Evolutionary conservation across 768 basidiomycete genomes (phyloP), one percentile per base, ranked within the genome.

Genomic region (Xerocomellus intermedius): DNA sequence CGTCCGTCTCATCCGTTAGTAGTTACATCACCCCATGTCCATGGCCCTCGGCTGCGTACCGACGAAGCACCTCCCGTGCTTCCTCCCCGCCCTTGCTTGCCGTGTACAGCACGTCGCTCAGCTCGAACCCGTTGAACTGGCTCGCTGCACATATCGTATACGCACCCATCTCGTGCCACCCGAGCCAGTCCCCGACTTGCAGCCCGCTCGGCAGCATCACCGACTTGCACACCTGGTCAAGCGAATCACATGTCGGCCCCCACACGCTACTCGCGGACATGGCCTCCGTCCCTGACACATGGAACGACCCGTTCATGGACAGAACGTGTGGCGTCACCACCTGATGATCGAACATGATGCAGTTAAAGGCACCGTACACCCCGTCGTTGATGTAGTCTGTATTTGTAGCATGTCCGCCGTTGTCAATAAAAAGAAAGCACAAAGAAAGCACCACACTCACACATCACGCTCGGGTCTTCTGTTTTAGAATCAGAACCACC

Each of bases 341-440:
- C 69, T 96, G 94, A 74, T 99, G 97, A 74, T 98, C 97, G 74
- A 98, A 98, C 67, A 98, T 79, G 74, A 94, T 94, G 76, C 91
- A 94, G 78, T 95, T 94, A 79, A 95, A 94, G 21, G 93, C 85
- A 48, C 96, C 94, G 72, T 99, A 99, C 38, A 99, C 94, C 42
- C 97, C 97, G 71, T 98, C 96, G 75, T 98, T 98, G 82, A 98
- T 94, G 78, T 98, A 98, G 78, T 98, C 94, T 97, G 71, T 33
- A 35, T 52, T 42, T 45, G 46, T 51, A 33, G 2, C 52, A 30
- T 30, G 30, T 30, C 30, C 30, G 30, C 16, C 35, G n/a, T 33
- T 9, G 19, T 39, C 54, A 54, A 36, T 32, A 37, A 55, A 54
- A 41, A 41, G n/a, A 35, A 42, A 17, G 19, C 17, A 32, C 35